Evolutionary conservation across 306 rosid genomes (phyloP), one percentile per base, ranked within the genome.

Genomic region (Casuarina equisetifolia): DNA sequence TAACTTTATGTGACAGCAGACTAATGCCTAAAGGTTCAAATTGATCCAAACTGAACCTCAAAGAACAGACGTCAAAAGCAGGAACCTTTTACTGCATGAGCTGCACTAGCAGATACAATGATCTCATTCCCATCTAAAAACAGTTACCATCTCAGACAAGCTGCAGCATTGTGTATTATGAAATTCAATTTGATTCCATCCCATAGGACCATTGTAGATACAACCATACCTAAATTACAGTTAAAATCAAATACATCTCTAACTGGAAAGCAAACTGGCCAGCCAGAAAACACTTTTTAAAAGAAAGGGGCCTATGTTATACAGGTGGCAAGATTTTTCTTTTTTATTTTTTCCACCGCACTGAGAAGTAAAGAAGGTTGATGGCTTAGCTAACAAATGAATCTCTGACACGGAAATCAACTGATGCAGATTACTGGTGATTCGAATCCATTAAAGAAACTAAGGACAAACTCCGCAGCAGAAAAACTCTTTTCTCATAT

Each of bases 101-200:
- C 78, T 49, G 38, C 68, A 58, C 55, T 71, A 81, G 83, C 78
- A 80, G 46, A 73, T 69, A 57, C 76, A 74, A 75, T 38, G 50
- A 55, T 25, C 78, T 61, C 73, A 71, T 78, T 71, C 78, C 83
- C 77, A 83, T 43, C 73, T 51, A 69, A 52, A 70, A n/a, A 38
- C 52, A 46, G 78, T 42, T 64, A 61, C 69, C 67, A 72, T 45
- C 74, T 79, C 84, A 58, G 81, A 70, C 49, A 48, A 85, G 75
- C 80, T 36, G 82, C 74, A 70, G 69, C 72, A 76, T 50, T 3
- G 71, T 13, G 17, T 59, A 19, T 54, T 64, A 74, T 70, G 76
- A 49, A 74, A 73, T 73, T 79, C 81, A 75, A 78, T 68, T 54
- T 74, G 74, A 44, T 77, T 80, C 73, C 84, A 69, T 67, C 67